These are phyloP conservation scores for Suhomyces kilbournensis DNA, from an alignment of 805 yeast genomes.

Conservation along the genomic window DNA sequence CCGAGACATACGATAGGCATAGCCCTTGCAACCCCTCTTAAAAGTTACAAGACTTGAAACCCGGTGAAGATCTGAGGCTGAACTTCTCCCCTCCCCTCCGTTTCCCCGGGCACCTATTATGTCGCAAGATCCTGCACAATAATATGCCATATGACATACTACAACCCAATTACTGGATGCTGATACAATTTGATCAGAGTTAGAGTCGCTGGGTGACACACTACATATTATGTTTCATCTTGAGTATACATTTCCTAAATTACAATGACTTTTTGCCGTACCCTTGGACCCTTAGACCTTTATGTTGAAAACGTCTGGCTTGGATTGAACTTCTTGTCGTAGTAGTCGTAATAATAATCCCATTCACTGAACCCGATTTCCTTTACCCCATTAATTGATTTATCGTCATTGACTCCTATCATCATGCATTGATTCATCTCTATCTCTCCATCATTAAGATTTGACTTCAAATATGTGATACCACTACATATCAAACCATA, in stretches of 20 bases:
- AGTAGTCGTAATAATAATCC: constrained; percentile 36
- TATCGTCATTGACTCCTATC: constrained; percentile 36
- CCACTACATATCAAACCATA: constrained; percentile 58
- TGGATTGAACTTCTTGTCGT: constrained; percentile 17
- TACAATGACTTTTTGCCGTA: neutral
- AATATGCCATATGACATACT: neutral
- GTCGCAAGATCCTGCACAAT: neutral
- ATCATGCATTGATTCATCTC: constrained; percentile 35
- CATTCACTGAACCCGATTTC: constrained; percentile 43
- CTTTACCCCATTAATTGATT: constrained; percentile 32
- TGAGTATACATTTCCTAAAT: neutral
- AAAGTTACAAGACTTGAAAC: neutral
- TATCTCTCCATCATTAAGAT: constrained; percentile 22
- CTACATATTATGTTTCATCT: neutral
- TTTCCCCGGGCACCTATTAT: neutral
- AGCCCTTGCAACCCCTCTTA: neutral
- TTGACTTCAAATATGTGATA: constrained; percentile 43
- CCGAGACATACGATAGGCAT: neutral
- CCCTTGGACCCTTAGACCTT: neutral
- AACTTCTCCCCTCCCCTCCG: neutral
- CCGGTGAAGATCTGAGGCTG: neutral
- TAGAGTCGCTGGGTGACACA: neutral
- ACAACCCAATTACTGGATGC: neutral
- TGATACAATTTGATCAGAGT: neutral
- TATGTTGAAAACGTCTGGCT: neutral